Conservation (phyloP, 2,329 filamentous ascomycete species). For the Pyrenochaeta sp. region DNA sequence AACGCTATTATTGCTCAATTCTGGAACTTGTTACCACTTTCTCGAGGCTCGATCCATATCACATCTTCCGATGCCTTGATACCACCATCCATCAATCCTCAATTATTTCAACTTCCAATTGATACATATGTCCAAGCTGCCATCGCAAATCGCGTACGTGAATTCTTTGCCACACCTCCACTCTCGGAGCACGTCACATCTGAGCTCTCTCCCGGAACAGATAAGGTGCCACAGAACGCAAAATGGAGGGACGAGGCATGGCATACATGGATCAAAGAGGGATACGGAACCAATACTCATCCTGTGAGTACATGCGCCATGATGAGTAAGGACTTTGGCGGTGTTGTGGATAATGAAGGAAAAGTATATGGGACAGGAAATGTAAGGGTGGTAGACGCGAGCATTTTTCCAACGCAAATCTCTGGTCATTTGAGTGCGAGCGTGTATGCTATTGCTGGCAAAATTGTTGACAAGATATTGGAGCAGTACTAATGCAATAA, state of each 20-base stretch:
- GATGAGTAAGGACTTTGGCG: conserved; percentile 40
- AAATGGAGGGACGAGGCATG: conserved; percentile 25
- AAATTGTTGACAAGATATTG: conserved; percentile 38
- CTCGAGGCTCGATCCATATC: conserved; percentile 47
- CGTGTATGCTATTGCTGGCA: conserved; percentile 51
- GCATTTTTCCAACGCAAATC: conserved; percentile 44
- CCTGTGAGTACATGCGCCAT: conserved; percentile 47
- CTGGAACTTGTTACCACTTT: conserved; percentile 51
- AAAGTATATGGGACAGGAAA: conserved; percentile 46
- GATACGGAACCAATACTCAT: conserved; percentile 40
- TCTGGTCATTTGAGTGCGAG: conserved; percentile 46
- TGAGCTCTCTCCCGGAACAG: conserved; percentile 32
- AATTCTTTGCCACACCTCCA: conserved; percentile 38
- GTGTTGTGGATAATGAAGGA: conserved; percentile 44
- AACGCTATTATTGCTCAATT: conserved; percentile 47
- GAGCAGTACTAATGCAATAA: conserved; percentile 21
- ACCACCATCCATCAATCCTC: conserved; percentile 52
- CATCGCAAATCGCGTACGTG: conserved; percentile 41
- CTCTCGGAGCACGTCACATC: conserved; percentile 26
- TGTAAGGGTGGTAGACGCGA: conserved; percentile 51
- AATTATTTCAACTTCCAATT: conserved; percentile 53
- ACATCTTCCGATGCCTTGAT: conserved; percentile 39
- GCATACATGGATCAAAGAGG: conserved; percentile 31
- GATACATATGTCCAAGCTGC: conserved; percentile 48
- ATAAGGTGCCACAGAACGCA: conserved; percentile 29